Conservation (phyloP, 73 alveolate genomes). For the Uronychia binucleata region DNA sequence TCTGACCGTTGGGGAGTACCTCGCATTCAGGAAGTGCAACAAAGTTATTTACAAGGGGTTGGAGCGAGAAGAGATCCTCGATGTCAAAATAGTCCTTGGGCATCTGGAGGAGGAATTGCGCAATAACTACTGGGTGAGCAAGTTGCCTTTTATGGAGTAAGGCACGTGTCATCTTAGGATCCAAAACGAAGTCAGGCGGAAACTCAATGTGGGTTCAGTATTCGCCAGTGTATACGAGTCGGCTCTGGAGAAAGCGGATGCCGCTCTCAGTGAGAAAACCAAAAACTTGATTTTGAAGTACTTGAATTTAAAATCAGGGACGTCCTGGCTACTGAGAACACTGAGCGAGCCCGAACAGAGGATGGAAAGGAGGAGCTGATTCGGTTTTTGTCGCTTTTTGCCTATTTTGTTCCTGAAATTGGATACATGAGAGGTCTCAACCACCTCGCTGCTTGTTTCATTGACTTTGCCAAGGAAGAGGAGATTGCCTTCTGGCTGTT, state of each 20-base stretch:
- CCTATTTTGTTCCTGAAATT: conserved; percentile 77
- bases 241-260: not conserved
- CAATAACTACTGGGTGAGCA: not conserved
- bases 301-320: no score
- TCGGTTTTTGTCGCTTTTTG: conserved; percentile 54
- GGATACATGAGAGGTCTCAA: conserved; percentile 92
- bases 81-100: not conserved
- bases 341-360: conserved; percentile 52
- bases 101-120: not conserved
- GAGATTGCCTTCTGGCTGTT: conserved; percentile 83
- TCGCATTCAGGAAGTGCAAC: not conserved
- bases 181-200: not conserved
- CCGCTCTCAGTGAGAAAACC: not conserved
- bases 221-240: not conserved
- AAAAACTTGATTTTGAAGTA: not conserved
- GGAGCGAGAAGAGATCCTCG: not conserved
- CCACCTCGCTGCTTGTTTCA: conserved; percentile 74
- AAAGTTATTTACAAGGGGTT: not conserved
- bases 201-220: not conserved
- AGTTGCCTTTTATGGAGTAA: not conserved
- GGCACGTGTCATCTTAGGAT: not conserved
- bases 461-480: conserved; percentile 69
- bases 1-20: no score
- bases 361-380: conserved; percentile 64
- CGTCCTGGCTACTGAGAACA: conserved; percentile 70